These are phyloP conservation scores for Ruellia speciosa DNA, from an alignment of 305 asterid species.

Conservation along the genomic window DNA sequence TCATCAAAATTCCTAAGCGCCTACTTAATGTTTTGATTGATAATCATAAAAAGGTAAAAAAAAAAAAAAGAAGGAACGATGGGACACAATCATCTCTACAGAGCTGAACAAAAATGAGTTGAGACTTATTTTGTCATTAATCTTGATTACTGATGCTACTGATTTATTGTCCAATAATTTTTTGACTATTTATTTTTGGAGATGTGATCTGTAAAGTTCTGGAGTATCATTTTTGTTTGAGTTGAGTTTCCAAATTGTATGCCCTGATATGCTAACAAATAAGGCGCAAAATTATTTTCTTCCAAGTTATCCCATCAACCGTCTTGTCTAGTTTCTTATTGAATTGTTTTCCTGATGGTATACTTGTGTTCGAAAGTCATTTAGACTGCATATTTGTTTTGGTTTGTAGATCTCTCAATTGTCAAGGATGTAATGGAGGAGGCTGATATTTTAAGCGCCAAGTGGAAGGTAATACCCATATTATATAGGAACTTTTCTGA, in stretches of 20 bases:
- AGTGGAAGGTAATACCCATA: slow-evolving; percentile 63
- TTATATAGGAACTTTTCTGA: background rate
- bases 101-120: too few relatives aligned
- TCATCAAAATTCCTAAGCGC: slow-evolving; percentile 12
- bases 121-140: background rate
- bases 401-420: slow-evolving; percentile 54
- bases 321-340: background rate
- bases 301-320: too few relatives aligned
- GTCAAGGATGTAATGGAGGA: slow-evolving; percentile 68
- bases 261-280: too few relatives aligned
- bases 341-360: too few relatives aligned
- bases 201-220: background rate
- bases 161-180: background rate
- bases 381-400: background rate
- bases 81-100: too few relatives aligned
- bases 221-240: too few relatives aligned
- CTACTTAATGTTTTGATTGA: slow-evolving; percentile 1
- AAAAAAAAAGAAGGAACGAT: too few relatives aligned
- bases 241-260: background rate
- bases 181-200: background rate
- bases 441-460: slow-evolving; percentile 49
- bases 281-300: too few relatives aligned
- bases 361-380: background rate
- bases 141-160: background rate
- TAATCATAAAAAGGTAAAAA: too few relatives aligned